phyloP scores from a whole-genome alignment of 1,139 yeast species.

The Zygosaccharomyces sapae region DNA sequence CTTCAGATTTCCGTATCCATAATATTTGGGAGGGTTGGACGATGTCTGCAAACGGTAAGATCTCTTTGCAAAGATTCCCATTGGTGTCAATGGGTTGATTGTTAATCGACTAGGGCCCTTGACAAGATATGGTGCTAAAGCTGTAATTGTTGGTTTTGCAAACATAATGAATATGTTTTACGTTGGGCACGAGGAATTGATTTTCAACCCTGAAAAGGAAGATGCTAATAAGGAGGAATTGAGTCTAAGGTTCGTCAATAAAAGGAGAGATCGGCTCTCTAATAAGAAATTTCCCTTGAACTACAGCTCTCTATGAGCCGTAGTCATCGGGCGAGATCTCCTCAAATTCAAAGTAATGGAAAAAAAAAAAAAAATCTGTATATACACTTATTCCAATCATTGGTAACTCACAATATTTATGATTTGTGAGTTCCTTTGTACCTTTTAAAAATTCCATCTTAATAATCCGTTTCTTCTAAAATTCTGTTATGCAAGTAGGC shows the following conservation, averaged over 20 bases:
- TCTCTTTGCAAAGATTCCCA: slow-evolving; percentile 61
- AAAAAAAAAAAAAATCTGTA: not conserved
- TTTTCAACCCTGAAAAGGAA: slow-evolving; percentile 40
- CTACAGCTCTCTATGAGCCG: slow-evolving; percentile 12
- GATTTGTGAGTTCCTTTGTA: too few species aligned
- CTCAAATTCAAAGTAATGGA: too few species aligned
- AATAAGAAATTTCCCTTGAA: slow-evolving; percentile 16
- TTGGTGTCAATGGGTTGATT: slow-evolving; percentile 42
- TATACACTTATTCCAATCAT: not conserved
- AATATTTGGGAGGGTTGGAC: slow-evolving; percentile 79
- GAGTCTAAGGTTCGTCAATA: slow-evolving; percentile 37
- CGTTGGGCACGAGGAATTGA: slow-evolving; percentile 57
- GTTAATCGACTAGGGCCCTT: slow-evolving; percentile 52
- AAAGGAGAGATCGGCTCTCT: slow-evolving; percentile 30
- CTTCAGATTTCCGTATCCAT: slow-evolving; percentile 20
- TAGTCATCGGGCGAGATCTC: too few species aligned
- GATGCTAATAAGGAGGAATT: slow-evolving; percentile 32
- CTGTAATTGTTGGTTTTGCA: slow-evolving; percentile 71
- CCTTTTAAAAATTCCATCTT: not conserved
- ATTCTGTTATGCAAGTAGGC: too few species aligned
- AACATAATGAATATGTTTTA: slow-evolving; percentile 66
- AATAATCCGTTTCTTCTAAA: not conserved
- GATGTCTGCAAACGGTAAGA: slow-evolving; percentile 59
- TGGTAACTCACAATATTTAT: too few species aligned
- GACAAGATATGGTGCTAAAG: slow-evolving; percentile 69